Base-by-base conservation (phyloP, 306 rosid genomes). In the Cucumis melo region DNA sequence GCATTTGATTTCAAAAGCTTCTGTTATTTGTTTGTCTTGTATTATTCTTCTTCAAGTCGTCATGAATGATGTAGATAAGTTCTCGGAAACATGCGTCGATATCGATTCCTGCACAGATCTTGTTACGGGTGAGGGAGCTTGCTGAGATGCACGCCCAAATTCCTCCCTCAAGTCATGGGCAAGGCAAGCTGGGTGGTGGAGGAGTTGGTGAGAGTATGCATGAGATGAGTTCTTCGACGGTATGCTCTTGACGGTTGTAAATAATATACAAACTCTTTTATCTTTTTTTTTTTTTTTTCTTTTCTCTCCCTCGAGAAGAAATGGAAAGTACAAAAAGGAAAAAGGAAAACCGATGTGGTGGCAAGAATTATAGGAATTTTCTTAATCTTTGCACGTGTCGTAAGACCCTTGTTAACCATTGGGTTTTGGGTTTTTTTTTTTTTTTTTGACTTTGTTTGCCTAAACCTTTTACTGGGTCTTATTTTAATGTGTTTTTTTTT, bases 41-140 rank as follows among this genome's bases (percentile, higher is more conserved):
- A 32, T 32, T 38, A 1, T 32, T 38, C 27, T 20, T 60, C 8
- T 6, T 7, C 29, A 27, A 24, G 53, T 9, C 5, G 55, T 67
- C 56, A 27, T 64, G 60, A 9, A 60, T 83, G 81, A 60, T 83
- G 81, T 32, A 94, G 99, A 77, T 91, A 51, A 91, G 86, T 84
- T 80, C 89, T 4, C 89, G 97, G 85, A 94, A 94, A 88, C 89
- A 89, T 68, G 88, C 90, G 39, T 36, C 97, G 0, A 86, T 82
- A 20, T 92, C 97, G 3, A 92, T 94, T 66, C 99, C 99, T 0
- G 93, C 90, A 44, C 53, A 83, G 20, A 89, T 92, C 77, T 80
- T 94, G 83, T 73, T 84, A 8, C 86, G 87, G 34, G 96, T 94
- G 56, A 89, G 99, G 88, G 87, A 94, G 86, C 96, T 94, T 44